Evolutionary conservation across 805 yeast genomes (phyloP).

Genomic region (Pichia exigua): DNA sequence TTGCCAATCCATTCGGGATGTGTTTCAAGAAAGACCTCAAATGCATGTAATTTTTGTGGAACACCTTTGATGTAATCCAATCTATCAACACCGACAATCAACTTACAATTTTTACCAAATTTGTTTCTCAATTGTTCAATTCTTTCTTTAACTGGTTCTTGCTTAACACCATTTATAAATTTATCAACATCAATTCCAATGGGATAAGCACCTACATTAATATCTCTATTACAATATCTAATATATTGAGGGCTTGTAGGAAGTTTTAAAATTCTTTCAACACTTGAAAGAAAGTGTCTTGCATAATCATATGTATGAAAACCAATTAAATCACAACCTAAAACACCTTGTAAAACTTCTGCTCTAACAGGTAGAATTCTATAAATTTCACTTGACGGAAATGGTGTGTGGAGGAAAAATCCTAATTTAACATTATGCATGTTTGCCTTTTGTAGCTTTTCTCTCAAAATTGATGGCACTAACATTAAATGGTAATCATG

Average conservation of each 20-base stretch:
- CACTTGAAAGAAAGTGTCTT: slow-evolving; percentile 87
- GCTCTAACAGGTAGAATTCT: slow-evolving; percentile 91
- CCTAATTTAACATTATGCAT: slow-evolving; percentile 67
- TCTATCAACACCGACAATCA: slow-evolving; percentile 95
- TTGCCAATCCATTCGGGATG: slow-evolving; percentile 99
- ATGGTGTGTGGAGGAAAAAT: slow-evolving; percentile 94
- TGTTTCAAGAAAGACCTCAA: slow-evolving; percentile 82
- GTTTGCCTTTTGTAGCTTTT: slow-evolving; percentile 40
- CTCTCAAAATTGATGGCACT: slow-evolving; percentile 79
- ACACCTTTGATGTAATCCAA: slow-evolving; percentile 96
- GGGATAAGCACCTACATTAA: slow-evolving; percentile 95
- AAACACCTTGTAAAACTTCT: slow-evolving; percentile 84
- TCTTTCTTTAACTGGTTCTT: slow-evolving; percentile 55
- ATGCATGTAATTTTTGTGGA: slow-evolving; percentile 94
- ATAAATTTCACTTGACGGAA: slow-evolving; percentile 95
- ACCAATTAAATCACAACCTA: slow-evolving; percentile 91
- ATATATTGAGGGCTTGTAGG: slow-evolving; percentile 90
- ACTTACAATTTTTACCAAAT: slow-evolving; percentile 67
- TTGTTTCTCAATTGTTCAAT: slow-evolving; percentile 50
- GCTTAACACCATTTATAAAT: slow-evolving; percentile 70
- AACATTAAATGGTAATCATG: slow-evolving; percentile 97
- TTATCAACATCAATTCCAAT: slow-evolving; percentile 96
- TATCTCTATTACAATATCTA: slow-evolving; percentile 64
- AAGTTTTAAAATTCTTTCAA: slow-evolving; percentile 72
- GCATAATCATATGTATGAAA: slow-evolving; percentile 99